A percentile compares a stretch with the other conserved stretches of the same genome.
These are phyloP conservation scores for Leptographium flavum DNA, from an alignment of 2,329 filamentous ascomycete species.

Conservation along the genomic window DNA sequence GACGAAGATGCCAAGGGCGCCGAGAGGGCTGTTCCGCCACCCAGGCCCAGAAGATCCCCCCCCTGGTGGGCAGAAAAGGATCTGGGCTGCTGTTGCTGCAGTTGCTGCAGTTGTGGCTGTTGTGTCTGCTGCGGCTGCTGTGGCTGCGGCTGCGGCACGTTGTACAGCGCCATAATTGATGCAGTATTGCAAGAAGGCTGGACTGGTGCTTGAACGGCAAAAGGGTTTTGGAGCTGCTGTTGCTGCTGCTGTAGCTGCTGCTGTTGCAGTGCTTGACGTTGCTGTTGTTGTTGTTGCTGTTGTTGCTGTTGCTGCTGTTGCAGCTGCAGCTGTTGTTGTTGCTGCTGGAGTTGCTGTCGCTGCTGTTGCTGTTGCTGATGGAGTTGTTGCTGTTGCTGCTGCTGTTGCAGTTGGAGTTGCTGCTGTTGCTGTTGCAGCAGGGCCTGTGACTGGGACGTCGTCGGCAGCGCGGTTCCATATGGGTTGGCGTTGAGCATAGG, in stretches of 20 bases:
- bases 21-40: too few relatives aligned
- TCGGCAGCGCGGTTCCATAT: slow-evolving; percentile 1
- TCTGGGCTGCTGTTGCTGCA: slow-evolving; percentile 12
- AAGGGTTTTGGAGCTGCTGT: slow-evolving; percentile 17
- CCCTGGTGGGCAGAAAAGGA: not conserved
- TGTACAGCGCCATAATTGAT: slow-evolving; percentile 64
- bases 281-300: slow-evolving; percentile 4
- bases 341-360: not conserved
- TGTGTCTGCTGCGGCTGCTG: slow-evolving; percentile 15
- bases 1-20: slow-evolving; percentile 18
- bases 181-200: slow-evolving; percentile 47
- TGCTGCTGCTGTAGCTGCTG: not conserved
- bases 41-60: not conserved
- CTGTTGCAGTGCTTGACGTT: not conserved
- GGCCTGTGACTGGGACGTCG: not conserved
- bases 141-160: slow-evolving; percentile 39
- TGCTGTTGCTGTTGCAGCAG: not conserved
- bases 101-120: slow-evolving; percentile 9
- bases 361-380: not conserved
- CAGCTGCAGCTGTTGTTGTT: not conserved
- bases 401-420: not conserved
- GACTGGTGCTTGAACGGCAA: slow-evolving; percentile 15
- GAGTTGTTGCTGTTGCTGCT: not conserved
- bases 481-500: slow-evolving; percentile 6
- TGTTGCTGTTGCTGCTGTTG: not conserved